A percentile compares a stretch with the other conserved stretches of the same genome.
Evolutionary conservation across 345 rosid genomes (phyloP).

Genomic region (Arabidopsis thaliana): TAIR10.1 NC_003076.8:3868501-3869000

Average conservation of each 20-base stretch:
- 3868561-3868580: background rate
- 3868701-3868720: background rate
- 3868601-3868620: background rate
- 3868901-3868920: conserved; percentile 56
- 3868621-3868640: background rate
- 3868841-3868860: conserved; percentile 29
- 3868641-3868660: background rate
- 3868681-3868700: conserved; percentile 10
- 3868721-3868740: background rate
- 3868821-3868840: conserved; percentile 33
- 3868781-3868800: conserved; percentile 7
- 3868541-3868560: background rate
- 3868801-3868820: conserved; percentile 28
- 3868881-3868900: conserved; percentile 42
- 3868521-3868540: background rate
- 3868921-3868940: conserved; percentile 45
- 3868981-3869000: conserved; percentile 58
- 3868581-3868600: background rate
- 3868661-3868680: background rate
- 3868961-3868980: conserved; percentile 57
- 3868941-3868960: conserved; percentile 28
- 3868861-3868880: conserved; percentile 31
- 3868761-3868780: conserved; percentile 13
- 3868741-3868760: background rate
- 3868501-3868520: too few relatives aligned